Evolutionary conservation across 83 land plant genomes (phyloP).

Genomic region (Diphasiastrum complanatum): DNA sequence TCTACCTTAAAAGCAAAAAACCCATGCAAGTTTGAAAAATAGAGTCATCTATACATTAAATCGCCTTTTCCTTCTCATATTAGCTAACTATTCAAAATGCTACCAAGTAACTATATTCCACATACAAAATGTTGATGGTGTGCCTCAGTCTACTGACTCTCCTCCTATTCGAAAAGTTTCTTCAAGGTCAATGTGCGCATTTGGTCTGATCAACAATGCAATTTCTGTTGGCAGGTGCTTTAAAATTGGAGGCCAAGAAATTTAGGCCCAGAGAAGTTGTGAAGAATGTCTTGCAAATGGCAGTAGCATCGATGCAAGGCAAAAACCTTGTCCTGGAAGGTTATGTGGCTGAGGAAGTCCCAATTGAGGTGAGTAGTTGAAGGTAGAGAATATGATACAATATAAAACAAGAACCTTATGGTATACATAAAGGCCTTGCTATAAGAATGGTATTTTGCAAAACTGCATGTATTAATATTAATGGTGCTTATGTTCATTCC

Average conservation of each 20-base stretch:
- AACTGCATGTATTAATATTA: no score
- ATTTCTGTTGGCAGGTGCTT: slow-evolving; percentile 44
- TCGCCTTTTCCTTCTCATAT: no score
- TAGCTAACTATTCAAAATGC: no score
- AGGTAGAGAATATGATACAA: not conserved
- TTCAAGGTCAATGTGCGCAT: no score
- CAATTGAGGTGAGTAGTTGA: slow-evolving; percentile 51
- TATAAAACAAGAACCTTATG: not conserved
- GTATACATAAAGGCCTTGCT: not conserved
- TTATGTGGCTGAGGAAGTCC: slow-evolving; percentile 57
- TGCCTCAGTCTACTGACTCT: no score
- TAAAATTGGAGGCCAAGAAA: slow-evolving; percentile 82
- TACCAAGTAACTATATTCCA: no score
- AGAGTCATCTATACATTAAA: not conserved
- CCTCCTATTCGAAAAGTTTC: no score
- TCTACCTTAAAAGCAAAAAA: no score
- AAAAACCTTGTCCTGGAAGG: slow-evolving; percentile 61
- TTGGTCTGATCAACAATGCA: no score
- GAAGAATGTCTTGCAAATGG: slow-evolving; percentile 75
- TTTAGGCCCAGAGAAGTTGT: slow-evolving; percentile 84
- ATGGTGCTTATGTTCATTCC: no score
- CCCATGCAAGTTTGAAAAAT: not conserved
- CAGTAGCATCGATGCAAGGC: slow-evolving; percentile 54
- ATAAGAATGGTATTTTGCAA: no score
- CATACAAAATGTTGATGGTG: no score